Base-by-base conservation (phyloP, 2,329 filamentous ascomycete genomes). In the Coniochaeta hoffmannii region DNA sequence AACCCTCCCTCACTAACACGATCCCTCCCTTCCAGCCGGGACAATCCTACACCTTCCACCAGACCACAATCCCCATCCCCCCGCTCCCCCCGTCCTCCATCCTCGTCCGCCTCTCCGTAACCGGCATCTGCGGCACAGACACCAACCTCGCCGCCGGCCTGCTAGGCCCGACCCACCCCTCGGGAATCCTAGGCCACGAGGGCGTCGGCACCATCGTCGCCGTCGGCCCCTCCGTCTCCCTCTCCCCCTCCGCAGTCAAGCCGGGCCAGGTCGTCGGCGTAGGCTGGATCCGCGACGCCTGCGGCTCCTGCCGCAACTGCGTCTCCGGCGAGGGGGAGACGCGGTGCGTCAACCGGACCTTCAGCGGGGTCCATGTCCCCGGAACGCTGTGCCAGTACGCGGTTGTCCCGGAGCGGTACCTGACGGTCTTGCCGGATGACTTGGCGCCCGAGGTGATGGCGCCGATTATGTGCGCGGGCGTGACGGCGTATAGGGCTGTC, bases 401-500 rank as follows among this genome's bases (percentile, higher is more conserved):
- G 22, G 54, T 73, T 6, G 66, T 68, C 1, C 70, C 71, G 0
- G 63, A 63, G 3, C 62, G 66, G 2, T 75, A 75, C 54, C 54
- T 71, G 0, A 55, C 67, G 9, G 60, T 58, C 14, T 58, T 72
- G 15, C 67, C 71, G 2, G 57, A 58, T 0, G 55, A 63, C 0
- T 60, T 70, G 1, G 65, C 68, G 2, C 72, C 74, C 46, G 70
- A 74, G 50, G 49, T 64, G 4, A 61, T 75, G 0, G 73, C 71
- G 2, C 74, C 73, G 0, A 66, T 75, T 7, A 57, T 76, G 31
- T 76, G 74, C 54, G 73, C 68, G 0, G 74, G 74, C 0, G 71
- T 75, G 0, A 76, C 73, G 1, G 73, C 72, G 0, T 76, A 75
- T 57, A 72, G 71, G 59, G 72, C 71, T 0, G 53, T 74, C 50